A percentile compares a stretch with the other conserved stretches of the same genome.
phyloP scores from a whole-genome alignment of 2,329 filamentous ascomycete genomes.

The Metarhizium album region DNA sequence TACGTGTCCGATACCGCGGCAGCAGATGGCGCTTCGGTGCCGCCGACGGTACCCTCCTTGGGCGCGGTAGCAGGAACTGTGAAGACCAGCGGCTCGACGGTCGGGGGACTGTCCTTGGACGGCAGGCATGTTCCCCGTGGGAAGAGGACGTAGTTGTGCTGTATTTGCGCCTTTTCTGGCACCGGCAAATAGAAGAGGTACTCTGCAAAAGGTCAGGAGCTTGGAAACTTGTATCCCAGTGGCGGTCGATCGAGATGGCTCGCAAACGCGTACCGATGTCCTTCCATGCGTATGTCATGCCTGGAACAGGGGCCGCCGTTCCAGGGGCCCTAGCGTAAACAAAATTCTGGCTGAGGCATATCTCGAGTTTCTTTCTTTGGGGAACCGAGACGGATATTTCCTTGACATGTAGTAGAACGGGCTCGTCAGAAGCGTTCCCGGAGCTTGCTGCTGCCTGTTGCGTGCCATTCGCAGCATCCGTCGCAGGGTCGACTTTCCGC shows the following conservation, averaged over 20 bases:
- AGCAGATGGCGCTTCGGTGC: constrained; percentile 37
- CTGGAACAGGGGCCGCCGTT: constrained; percentile 39
- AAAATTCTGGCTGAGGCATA: constrained; percentile 50
- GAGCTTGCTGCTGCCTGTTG: not conserved
- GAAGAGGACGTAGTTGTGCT: constrained; percentile 56
- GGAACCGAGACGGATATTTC: constrained; percentile 58
- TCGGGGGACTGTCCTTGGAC: constrained; percentile 31
- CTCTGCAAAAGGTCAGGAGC: constrained; percentile 28
- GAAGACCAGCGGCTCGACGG: constrained; percentile 51
- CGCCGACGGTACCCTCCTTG: constrained; percentile 47
- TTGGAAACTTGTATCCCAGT: not conserved
- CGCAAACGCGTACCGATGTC: constrained; percentile 41
- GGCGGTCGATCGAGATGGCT: not conserved
- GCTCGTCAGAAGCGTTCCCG: constrained; percentile 34
- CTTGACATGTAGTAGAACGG: constrained; percentile 48
- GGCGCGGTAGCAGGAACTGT: constrained; percentile 49
- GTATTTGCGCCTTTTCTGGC: constrained; percentile 53
- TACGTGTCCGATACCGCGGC: constrained; percentile 47
- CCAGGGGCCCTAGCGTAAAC: constrained; percentile 46
- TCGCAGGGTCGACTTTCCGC: constrained; percentile 35
- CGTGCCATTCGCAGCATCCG: constrained; percentile 12
- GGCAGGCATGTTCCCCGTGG: constrained; percentile 44
- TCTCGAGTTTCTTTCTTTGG: constrained; percentile 56
- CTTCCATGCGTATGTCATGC: constrained; percentile 48
- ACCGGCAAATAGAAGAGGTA: constrained; percentile 54